These are phyloP conservation scores for Capsicum pubescens DNA, from an alignment of 257 asterid species.

Conservation along the genomic window DNA sequence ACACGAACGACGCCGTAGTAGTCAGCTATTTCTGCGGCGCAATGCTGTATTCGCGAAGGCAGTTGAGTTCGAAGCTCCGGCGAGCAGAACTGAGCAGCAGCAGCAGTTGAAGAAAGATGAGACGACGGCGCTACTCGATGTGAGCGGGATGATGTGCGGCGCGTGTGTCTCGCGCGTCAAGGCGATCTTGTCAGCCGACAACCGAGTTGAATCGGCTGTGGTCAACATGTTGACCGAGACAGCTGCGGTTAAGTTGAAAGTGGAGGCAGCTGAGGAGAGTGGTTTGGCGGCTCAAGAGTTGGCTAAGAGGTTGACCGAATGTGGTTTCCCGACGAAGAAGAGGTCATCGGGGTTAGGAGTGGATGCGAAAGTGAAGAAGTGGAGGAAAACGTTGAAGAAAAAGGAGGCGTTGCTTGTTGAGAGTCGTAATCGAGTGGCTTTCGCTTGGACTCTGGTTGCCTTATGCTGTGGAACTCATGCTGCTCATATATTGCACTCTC, in stretches of 20 bases:
- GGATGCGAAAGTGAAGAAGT: slow-evolving; percentile 82
- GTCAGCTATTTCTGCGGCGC: slow-evolving; percentile 38
- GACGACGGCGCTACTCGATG: slow-evolving; percentile 66
- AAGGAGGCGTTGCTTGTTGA: slow-evolving; percentile 78
- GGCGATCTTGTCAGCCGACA: slow-evolving; percentile 74
- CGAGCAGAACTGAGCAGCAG: slow-evolving; percentile 23
- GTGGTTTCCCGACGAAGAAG: slow-evolving; percentile 85
- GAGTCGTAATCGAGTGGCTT: slow-evolving; percentile 78
- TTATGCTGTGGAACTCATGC: slow-evolving; percentile 93
- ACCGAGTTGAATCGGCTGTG: slow-evolving; percentile 84
- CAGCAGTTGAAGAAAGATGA: slow-evolving; percentile 45
- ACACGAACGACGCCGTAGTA: slow-evolving; percentile 37
- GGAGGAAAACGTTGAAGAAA: slow-evolving; percentile 84
- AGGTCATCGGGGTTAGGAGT: slow-evolving; percentile 80
- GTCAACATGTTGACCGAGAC: slow-evolving; percentile 94
- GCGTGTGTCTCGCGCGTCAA: slow-evolving; percentile 91
- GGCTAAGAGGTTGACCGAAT: slow-evolving; percentile 68
- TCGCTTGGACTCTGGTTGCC: slow-evolving; percentile 96
- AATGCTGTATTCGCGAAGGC: slow-evolving; percentile 58
- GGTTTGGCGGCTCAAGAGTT: slow-evolving; percentile 57
- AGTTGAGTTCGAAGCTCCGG: slow-evolving; percentile 50
- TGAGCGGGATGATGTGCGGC: slow-evolving; percentile 98
- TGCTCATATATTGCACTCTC: slow-evolving; percentile 81
- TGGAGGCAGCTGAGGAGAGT: slow-evolving; percentile 29
- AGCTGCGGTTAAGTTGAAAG: slow-evolving; percentile 81